phyloP scores from a whole-genome alignment of 2,329 filamentous ascomycete genomes.

The Pseudogymnoascus sp. region DNA sequence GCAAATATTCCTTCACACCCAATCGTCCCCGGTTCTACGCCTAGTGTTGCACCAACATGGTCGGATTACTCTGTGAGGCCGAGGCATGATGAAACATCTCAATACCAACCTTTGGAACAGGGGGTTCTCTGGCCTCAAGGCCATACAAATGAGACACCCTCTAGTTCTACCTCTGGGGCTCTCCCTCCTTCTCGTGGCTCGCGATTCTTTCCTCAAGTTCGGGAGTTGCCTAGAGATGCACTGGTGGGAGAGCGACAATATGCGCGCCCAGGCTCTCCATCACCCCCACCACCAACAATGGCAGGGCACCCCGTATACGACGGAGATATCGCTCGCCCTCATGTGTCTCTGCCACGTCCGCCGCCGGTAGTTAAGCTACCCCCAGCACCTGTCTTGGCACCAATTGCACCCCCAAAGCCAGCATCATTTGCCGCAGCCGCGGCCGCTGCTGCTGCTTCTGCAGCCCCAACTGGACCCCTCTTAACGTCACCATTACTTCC shows the following conservation, averaged over 20 bases:
- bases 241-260: slow-evolving; percentile 36
- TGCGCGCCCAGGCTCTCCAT: slow-evolving; percentile 44
- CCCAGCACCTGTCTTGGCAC: slow-evolving; percentile 40
- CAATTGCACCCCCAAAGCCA: slow-evolving; percentile 36
- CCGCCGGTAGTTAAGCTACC: slow-evolving; percentile 76
- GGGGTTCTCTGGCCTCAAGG: slow-evolving; percentile 1
- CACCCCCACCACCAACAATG: slow-evolving; percentile 63
- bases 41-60: background rate
- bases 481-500: slow-evolving; percentile 16
- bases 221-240: slow-evolving; percentile 34
- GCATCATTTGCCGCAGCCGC: slow-evolving; percentile 37
- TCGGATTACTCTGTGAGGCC: slow-evolving; percentile 9
- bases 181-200: slow-evolving; percentile 44
- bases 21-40: background rate
- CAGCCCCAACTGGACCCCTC: slow-evolving; percentile 20
- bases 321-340: slow-evolving; percentile 54
- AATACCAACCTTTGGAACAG: background rate
- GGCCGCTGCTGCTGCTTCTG: slow-evolving; percentile 29
- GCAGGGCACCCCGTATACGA: slow-evolving; percentile 64
- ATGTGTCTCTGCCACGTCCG: slow-evolving; percentile 60
- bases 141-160: background rate
- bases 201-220: slow-evolving; percentile 48
- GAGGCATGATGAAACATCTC: background rate
- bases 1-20: background rate
- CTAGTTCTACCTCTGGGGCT: slow-evolving; percentile 19